Evolutionary conservation across 2,329 filamentous ascomycete genomes (phyloP).

Genomic region (Hypoxylon sp.): DNA sequence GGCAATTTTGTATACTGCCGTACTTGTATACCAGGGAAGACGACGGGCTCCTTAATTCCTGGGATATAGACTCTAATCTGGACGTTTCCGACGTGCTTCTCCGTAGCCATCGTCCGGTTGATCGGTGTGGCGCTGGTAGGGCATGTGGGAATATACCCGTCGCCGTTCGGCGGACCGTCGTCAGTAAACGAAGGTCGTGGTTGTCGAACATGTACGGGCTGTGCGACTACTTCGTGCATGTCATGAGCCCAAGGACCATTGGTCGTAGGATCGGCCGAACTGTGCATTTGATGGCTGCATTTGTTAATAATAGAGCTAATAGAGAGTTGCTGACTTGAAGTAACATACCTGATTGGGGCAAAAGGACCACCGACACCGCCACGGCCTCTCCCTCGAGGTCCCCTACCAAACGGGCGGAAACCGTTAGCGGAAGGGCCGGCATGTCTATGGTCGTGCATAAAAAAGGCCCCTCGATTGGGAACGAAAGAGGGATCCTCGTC

Average conservation of each 20-base stretch:
- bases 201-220: constrained; percentile 59
- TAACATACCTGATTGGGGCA: constrained; percentile 74
- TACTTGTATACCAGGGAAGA: constrained; percentile 82
- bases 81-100: constrained; percentile 85
- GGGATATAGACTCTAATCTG: constrained; percentile 87
- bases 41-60: constrained; percentile 77
- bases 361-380: constrained; percentile 72
- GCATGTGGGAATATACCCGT: constrained; percentile 69
- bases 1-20: constrained; percentile 95
- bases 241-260: constrained; percentile 92
- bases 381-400: constrained; percentile 73
- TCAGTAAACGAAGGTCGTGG: constrained; percentile 61
- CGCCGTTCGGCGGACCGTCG: constrained; percentile 69
- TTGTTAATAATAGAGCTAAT: constrained; percentile 41
- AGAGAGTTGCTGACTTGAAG: constrained; percentile 20
- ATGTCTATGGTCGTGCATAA: constrained; percentile 94
- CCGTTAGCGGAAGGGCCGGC: constrained; percentile 83
- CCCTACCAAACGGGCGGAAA: constrained; percentile 79
- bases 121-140: constrained; percentile 74
- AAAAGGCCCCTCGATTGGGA: constrained; percentile 93
- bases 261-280: constrained; percentile 72
- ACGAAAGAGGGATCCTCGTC: constrained; percentile 94
- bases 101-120: constrained; percentile 85
- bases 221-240: constrained; percentile 82
- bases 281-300: constrained; percentile 58